phyloP scores from a whole-genome alignment of 2,329 filamentous ascomycete genomes.

The Aspergillus aculeatus region DNA sequence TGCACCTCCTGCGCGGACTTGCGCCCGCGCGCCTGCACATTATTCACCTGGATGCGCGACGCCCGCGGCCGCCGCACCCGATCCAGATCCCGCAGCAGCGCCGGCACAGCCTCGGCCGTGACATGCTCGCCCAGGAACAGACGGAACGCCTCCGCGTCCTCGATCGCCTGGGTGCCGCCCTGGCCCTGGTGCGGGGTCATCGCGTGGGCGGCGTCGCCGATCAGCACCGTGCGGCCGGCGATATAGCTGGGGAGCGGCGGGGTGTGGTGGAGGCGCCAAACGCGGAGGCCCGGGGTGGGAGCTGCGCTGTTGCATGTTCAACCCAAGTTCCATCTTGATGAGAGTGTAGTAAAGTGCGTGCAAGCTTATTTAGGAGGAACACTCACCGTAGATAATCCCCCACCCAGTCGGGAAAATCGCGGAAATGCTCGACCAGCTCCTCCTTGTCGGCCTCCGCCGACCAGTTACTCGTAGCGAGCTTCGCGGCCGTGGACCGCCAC shows the following conservation, averaged over 20 bases:
- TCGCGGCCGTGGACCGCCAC: not conserved
- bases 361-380: not conserved
- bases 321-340: too few species aligned
- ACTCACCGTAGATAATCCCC: not conserved
- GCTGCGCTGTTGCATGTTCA: not conserved
- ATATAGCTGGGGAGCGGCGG: conserved; percentile 18
- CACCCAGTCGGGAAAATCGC: not conserved
- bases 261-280: conserved; percentile 13
- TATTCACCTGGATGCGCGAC: conserved; percentile 8
- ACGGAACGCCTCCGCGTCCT: conserved; percentile 14
- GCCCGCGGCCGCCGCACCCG: conserved; percentile 7
- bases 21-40: not conserved
- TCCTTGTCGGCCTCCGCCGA: not conserved
- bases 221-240: conserved; percentile 17
- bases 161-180: conserved; percentile 14
- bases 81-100: conserved; percentile 10
- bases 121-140: conserved; percentile 4
- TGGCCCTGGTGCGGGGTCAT: conserved; percentile 25
- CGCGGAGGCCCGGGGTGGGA: conserved; percentile 3
- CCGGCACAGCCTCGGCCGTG: not conserved
- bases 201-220: conserved; percentile 26
- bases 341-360: too few species aligned
- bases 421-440: not conserved
- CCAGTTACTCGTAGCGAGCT: not conserved
- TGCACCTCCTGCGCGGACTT: conserved; percentile 1